Conservation (phyloP, 768 basidiomycete genomes). For the Suillus lakei region DNA sequence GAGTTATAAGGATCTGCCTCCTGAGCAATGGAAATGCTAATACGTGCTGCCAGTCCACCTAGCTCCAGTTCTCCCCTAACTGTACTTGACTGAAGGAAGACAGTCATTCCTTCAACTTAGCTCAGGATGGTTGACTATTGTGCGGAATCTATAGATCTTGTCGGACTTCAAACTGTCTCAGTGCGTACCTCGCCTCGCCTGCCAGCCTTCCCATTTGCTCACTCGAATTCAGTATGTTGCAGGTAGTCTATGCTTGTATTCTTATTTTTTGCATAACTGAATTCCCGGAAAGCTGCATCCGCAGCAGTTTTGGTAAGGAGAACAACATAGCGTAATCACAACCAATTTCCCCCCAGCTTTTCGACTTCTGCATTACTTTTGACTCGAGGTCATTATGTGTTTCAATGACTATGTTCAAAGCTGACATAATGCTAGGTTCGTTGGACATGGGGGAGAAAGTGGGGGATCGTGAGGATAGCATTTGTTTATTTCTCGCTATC, state of each 20-base stretch:
- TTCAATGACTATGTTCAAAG: neutral
- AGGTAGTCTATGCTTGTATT: neutral
- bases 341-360: neutral
- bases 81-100: no score
- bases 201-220: neutral
- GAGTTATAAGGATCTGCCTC: no score
- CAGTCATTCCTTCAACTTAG: no score
- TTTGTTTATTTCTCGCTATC: constrained; percentile 25
- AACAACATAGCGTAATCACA: neutral
- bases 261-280: neutral
- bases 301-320: neutral
- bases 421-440: constrained; percentile 12
- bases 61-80: no score
- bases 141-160: no score
- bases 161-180: neutral
- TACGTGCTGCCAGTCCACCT: no score
- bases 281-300: neutral
- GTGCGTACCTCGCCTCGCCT: neutral
- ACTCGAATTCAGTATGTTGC: neutral
- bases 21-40: no score
- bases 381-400: neutral
- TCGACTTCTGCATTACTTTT: constrained; percentile 3
- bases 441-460: no score
- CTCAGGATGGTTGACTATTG: no score
- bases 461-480: constrained; percentile 18